These are phyloP conservation scores for Leccinum pachyderme DNA, from an alignment of 1,284 basidiomycete species.

Conservation along the genomic window DNA sequence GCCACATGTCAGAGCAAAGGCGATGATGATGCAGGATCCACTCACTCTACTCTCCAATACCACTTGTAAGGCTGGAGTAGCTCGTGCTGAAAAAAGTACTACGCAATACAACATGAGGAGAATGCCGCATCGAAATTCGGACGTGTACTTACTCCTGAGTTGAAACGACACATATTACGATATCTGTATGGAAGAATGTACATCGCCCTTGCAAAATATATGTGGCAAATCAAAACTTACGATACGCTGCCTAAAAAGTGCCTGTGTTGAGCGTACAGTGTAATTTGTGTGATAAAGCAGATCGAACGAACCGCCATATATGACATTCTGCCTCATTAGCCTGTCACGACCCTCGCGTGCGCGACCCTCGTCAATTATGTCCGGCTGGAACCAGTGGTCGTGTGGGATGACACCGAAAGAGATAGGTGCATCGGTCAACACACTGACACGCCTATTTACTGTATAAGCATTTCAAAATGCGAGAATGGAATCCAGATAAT, in stretches of 20 bases:
- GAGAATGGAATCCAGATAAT: slow-evolving; percentile 5
- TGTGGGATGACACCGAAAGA: slow-evolving; percentile 70
- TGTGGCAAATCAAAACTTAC: slow-evolving; percentile 34
- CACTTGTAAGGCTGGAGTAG: slow-evolving; percentile 72
- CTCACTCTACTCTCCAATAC: slow-evolving; percentile 78
- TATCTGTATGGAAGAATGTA: slow-evolving; percentile 40
- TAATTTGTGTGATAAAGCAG: background rate
- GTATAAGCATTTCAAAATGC: slow-evolving; percentile 14
- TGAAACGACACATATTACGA: slow-evolving; percentile 81
- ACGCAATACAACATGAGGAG: slow-evolving; percentile 9
- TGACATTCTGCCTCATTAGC: slow-evolving; percentile 63
- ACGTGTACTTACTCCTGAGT: slow-evolving; percentile 64
- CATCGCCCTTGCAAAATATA: background rate
- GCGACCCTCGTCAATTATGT: slow-evolving; percentile 74
- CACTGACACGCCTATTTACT: slow-evolving; percentile 49
- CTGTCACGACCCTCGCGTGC: slow-evolving; percentile 62
- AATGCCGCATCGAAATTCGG: background rate
- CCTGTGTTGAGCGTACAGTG: slow-evolving; percentile 1
- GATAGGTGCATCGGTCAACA: slow-evolving; percentile 53
- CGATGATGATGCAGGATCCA: slow-evolving; percentile 7
- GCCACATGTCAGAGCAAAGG: slow-evolving; percentile 4
- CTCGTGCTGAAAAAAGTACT: slow-evolving; percentile 81
- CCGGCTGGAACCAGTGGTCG: slow-evolving; percentile 79
- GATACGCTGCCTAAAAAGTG: slow-evolving; percentile 46
- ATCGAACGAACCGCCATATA: slow-evolving; percentile 56